phyloP scores from a whole-genome alignment of 495 filamentous ascomycete species.

The Melanomma pulvis-pyrius region DNA sequence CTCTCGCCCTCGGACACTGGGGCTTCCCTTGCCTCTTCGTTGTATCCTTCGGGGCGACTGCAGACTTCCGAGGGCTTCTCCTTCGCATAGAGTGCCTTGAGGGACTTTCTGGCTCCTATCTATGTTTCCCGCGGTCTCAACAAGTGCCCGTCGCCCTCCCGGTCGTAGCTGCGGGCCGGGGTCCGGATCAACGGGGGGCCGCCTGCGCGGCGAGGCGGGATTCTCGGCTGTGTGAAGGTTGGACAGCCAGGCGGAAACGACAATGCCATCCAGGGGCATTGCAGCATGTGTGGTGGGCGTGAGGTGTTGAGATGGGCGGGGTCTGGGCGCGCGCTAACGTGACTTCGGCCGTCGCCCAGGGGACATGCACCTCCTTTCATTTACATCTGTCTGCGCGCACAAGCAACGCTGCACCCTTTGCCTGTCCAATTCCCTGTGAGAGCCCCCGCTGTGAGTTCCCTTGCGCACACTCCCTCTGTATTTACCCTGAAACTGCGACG shows the following conservation, averaged over 20 bases:
- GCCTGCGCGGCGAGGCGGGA: neutral
- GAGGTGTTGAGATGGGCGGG: neutral
- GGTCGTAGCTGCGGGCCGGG: neutral
- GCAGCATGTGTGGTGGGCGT: conserved; percentile 1
- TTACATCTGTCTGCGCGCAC: neutral
- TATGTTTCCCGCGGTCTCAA: conserved; percentile 6
- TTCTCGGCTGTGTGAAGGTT: neutral
- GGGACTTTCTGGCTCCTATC: conserved; percentile 7
- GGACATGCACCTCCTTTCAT: neutral
- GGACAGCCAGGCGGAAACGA: conserved; percentile 13
- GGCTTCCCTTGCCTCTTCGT: conserved; percentile 4
- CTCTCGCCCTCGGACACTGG: conserved; percentile 8
- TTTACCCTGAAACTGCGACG: conserved; percentile 30
- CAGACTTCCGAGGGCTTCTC: conserved; percentile 3
- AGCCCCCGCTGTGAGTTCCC: conserved; percentile 24
- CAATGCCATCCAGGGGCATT: conserved; percentile 14
- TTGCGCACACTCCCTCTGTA: neutral
- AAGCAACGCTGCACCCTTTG: neutral
- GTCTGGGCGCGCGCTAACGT: no score
- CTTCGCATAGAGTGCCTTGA: neutral
- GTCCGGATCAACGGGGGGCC: neutral
- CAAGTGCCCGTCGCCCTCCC: conserved; percentile 8
- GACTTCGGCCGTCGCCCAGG: conserved; percentile 10
- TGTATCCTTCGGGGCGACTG: conserved; percentile 1
- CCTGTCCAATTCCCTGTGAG: neutral